A percentile compares a stretch with the other conserved stretches of the same genome.
Evolutionary conservation across 768 basidiomycete genomes (phyloP).

Genomic region (Boletus pseudo-olivaceus): DNA sequence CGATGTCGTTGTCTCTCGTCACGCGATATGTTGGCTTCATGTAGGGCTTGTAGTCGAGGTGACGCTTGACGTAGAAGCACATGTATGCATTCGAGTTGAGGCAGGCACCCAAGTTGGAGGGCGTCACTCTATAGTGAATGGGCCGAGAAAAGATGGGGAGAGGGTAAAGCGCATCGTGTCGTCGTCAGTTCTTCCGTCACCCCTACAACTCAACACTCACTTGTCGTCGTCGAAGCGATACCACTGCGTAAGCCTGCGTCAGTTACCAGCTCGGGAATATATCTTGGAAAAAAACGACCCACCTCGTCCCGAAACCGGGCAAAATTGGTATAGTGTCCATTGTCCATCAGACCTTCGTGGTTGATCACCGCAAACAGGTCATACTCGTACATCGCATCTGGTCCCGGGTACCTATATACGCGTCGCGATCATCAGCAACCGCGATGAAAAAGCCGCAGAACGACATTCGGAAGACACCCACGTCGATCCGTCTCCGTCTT

Average conservation of each 20-base stretch:
- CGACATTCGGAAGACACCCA: slow-evolving; percentile 8
- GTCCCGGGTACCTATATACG: slow-evolving; percentile 43
- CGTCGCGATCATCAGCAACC: not conserved
- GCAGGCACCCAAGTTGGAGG: slow-evolving; percentile 63
- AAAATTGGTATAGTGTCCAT: slow-evolving; percentile 91
- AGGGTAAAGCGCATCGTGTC: not conserved
- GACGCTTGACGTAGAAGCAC: slow-evolving; percentile 93
- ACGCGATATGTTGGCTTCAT: slow-evolving; percentile 65
- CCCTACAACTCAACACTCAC: slow-evolving; percentile 38
- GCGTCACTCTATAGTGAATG: slow-evolving; percentile 53
- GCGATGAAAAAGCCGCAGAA: not conserved
- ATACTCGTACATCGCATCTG: slow-evolving; percentile 77
- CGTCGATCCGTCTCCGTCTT: slow-evolving; percentile 34
- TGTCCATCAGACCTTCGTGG: slow-evolving; percentile 92
- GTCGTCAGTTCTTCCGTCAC: not conserved
- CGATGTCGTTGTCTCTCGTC: slow-evolving; percentile 62
- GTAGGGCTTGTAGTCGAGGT: slow-evolving; percentile 78
- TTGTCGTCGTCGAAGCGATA: slow-evolving; percentile 95
- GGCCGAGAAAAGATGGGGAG: not conserved
- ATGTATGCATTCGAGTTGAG: slow-evolving; percentile 81
- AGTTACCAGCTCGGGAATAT: not conserved
- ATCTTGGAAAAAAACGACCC: slow-evolving; percentile 27
- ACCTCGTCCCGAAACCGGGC: slow-evolving; percentile 84
- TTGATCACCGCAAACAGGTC: slow-evolving; percentile 92
- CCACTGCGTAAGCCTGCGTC: slow-evolving; percentile 52